Percentiles rank a stretch among this genome's conserved stretches.
Conservation (phyloP, 768 basidiomycete genomes). For the Daedalea quercina region DNA sequence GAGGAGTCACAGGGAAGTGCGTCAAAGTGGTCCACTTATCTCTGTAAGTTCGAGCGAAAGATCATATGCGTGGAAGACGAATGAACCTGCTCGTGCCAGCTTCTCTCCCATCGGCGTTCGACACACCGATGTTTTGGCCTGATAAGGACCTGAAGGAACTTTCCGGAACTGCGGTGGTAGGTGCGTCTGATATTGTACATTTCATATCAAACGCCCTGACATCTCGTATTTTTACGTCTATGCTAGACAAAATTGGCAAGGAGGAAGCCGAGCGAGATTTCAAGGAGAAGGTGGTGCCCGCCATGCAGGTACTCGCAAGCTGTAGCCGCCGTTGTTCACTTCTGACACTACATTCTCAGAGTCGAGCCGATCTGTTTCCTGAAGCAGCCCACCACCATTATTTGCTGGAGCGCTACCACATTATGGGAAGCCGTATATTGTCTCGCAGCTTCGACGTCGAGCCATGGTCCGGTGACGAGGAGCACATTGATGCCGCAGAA, state of each 20-base stretch:
- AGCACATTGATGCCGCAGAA: conserved; percentile 22
- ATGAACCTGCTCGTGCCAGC: conserved; percentile 28
- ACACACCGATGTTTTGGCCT: conserved; percentile 94
- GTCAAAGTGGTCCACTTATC: conserved; percentile 69
- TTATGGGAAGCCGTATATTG: conserved; percentile 87
- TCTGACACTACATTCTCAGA: conserved; percentile 31
- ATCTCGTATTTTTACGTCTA: too few species aligned
- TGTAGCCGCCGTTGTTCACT: neutral
- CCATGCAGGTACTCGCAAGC: conserved; percentile 49
- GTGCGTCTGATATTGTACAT: conserved; percentile 36
- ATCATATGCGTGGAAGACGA: neutral
- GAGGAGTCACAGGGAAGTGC: conserved; percentile 59
- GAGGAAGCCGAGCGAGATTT: conserved; percentile 77
- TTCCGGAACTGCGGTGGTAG: conserved; percentile 79
- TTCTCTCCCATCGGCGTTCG: conserved; percentile 64
- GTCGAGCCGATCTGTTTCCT: conserved; percentile 67
- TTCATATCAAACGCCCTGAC: neutral
- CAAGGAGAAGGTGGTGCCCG: conserved; percentile 55
- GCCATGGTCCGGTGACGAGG: conserved; percentile 33
- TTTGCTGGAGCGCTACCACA: conserved; percentile 70
- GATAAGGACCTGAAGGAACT: conserved; percentile 68
- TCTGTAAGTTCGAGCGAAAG: conserved; percentile 40
- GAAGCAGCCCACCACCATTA: conserved; percentile 44
- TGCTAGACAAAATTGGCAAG: conserved; percentile 78
- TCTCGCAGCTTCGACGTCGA: conserved; percentile 89